Evolutionary conservation across 495 filamentous ascomycete species (phyloP), one percentile per base, ranked within the genome.

Genomic region (Acidomyces sp.): DNA sequence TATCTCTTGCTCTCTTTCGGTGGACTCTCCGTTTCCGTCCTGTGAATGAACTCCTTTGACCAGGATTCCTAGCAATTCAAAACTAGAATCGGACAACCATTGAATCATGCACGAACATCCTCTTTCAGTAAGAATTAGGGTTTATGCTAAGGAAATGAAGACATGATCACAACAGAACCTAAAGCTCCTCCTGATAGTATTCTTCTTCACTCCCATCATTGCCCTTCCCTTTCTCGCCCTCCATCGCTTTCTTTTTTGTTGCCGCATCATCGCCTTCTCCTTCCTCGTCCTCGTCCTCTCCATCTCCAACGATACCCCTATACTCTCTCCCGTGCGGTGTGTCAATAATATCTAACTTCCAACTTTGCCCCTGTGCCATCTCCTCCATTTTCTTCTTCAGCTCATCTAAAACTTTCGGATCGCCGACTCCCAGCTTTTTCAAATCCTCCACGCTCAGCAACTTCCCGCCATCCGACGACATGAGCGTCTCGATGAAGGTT

Each of bases 341-440:
- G 43, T 68, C 63, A 6, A 81, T 67, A 22, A 80, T 54, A 47
- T 79, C 75, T 38, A 67, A 58, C 54, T 69, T 70, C 72, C 70
- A 77, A 29, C 63, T 68, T 46, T 66, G 63, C 19, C 70, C 69
- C 12, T 66, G 62, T 1, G 68, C 71, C 9, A 68, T 37, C 34
- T 57, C 57, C 49, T 70, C 55, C 33, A 77, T 43, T 49, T 80
- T 64, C 43, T 75, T 67, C 51, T 66, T 69, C 42, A 85, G 60
- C 41, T 67, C 62, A 39, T 85, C 77, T 2, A 90, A 60, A 40
- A 71, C 66, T 38, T 79, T 67, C 6, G 72, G 70, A 45, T 80
- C 48, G 6, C 21, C 73, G n/a, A 93, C 61, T 16, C 79, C 72
- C 44, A 82, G 61, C 49, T 78, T 74, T 52, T 73, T 70, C 34